These are phyloP conservation scores for Eucalyptus rudis DNA, from an alignment of 345 rosid genomes.

Conservation along the genomic window DNA sequence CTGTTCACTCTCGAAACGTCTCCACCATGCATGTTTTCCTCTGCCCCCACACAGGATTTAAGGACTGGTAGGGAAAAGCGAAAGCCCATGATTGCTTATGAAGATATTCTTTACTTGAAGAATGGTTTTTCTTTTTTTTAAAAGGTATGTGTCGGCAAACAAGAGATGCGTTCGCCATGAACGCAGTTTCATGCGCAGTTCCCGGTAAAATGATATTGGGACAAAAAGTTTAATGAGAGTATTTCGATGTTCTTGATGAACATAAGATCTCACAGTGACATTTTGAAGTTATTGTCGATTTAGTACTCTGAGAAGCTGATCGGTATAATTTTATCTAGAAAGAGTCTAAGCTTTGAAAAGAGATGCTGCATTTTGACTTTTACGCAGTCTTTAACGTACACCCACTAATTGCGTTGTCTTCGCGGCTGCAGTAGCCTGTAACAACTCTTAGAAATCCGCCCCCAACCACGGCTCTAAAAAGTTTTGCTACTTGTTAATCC, in stretches of 20 bases:
- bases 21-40: not conserved
- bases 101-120: not conserved
- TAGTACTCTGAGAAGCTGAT: not conserved
- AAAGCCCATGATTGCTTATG: not conserved
- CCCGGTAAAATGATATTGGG: not conserved
- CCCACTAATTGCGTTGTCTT: not conserved
- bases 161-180: not conserved
- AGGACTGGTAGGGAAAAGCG: not conserved
- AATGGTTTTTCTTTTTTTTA: not conserved
- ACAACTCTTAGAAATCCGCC: not conserved
- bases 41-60: not conserved
- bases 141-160: not conserved
- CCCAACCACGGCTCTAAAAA: not conserved
- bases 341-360: not conserved
- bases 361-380: not conserved
- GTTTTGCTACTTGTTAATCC: not conserved
- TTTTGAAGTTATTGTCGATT: not conserved
- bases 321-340: not conserved
- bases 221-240: not conserved
- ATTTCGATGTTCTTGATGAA: not conserved
- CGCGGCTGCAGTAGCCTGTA: rapidly evolving
- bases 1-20: not conserved
- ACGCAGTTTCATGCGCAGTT: not conserved
- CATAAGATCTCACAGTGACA: not conserved
- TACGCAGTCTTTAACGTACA: not conserved